These are phyloP conservation scores for Salvia miltiorrhiza DNA, from an alignment of 257 asterid species.

Conservation along the genomic window DNA sequence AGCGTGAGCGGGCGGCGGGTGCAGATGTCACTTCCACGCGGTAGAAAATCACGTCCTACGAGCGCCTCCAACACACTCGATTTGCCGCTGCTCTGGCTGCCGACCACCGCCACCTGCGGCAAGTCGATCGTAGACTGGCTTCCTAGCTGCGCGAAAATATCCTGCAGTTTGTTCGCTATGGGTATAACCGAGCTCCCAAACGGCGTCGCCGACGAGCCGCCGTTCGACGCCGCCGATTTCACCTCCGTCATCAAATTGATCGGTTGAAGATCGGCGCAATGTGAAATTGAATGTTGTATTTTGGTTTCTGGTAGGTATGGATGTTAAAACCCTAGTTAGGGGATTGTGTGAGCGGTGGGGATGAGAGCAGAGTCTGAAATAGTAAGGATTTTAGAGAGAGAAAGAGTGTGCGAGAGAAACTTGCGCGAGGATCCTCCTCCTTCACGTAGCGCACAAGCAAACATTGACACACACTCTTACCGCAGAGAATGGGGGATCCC, in stretches of 20 bases:
- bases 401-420: background rate
- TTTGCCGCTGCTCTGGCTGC: constrained; percentile 99
- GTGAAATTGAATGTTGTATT: background rate
- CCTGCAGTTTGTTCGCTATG: constrained; percentile 81
- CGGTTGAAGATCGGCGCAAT: background rate
- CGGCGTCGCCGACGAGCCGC: constrained; percentile 33
- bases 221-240: constrained; percentile 21
- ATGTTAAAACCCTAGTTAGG: constrained; percentile 23
- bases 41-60: constrained; percentile 96
- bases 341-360: constrained; percentile 22
- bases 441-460: background rate
- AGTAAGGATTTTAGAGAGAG: background rate
- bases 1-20: constrained; percentile 89
- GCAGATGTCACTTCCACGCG: constrained; percentile 88
- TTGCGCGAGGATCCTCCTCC: constrained; percentile 11
- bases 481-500: no score
- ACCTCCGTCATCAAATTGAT: constrained; percentile 58
- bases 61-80: constrained; percentile 96
- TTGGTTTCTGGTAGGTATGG: background rate
- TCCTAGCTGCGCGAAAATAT: constrained; percentile 79
- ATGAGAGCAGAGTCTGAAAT: background rate
- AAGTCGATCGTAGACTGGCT: constrained; percentile 72
- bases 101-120: constrained; percentile 97
- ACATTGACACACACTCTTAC: no score
- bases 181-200: constrained; percentile 81